A percentile compares a stretch with the other conserved stretches of the same genome.
Evolutionary conservation across 2,329 filamentous ascomycete species (phyloP).

Genomic region (Penicillium sp.): DNA sequence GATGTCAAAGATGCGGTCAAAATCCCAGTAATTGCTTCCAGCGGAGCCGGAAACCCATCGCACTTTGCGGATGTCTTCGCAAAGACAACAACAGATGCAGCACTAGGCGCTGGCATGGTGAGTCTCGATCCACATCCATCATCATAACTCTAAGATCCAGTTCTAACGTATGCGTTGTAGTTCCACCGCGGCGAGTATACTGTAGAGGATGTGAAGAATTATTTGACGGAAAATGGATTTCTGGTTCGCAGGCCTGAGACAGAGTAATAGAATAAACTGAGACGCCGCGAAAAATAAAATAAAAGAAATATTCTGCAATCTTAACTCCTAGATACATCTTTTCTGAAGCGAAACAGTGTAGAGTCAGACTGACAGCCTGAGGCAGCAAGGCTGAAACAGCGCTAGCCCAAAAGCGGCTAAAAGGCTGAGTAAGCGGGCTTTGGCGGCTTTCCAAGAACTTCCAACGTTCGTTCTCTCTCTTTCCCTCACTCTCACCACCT

Average conservation of each 20-base stretch:
- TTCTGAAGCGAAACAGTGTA: not conserved
- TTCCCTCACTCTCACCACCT: not conserved
- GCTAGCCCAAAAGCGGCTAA: not conserved
- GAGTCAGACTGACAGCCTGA: not conserved
- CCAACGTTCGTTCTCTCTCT: not conserved
- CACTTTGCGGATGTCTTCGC: conserved; percentile 92
- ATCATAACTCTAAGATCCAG: not conserved
- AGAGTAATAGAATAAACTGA: conserved; percentile 2
- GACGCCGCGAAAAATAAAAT: not conserved
- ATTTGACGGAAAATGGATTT: conserved; percentile 66
- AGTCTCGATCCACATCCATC: not conserved
- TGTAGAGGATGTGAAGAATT: conserved; percentile 87
- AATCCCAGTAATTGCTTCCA: conserved; percentile 94
- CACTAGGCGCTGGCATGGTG: conserved; percentile 88
- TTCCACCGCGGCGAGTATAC: conserved; percentile 96
- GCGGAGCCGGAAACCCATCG: conserved; percentile 78
- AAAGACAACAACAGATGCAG: conserved; percentile 82
- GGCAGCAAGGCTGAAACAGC: not conserved
- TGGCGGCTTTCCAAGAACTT: not conserved
- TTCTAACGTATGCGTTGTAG: conserved; percentile 31
- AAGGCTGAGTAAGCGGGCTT: not conserved
- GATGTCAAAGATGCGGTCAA: conserved; percentile 82
- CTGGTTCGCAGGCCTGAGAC: conserved; percentile 74
- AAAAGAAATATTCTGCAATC: not conserved
- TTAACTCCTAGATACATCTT: not conserved